Evolutionary conservation across 1,284 basidiomycete genomes (phyloP).

Genomic region (Ceratobasidium sp.): DNA sequence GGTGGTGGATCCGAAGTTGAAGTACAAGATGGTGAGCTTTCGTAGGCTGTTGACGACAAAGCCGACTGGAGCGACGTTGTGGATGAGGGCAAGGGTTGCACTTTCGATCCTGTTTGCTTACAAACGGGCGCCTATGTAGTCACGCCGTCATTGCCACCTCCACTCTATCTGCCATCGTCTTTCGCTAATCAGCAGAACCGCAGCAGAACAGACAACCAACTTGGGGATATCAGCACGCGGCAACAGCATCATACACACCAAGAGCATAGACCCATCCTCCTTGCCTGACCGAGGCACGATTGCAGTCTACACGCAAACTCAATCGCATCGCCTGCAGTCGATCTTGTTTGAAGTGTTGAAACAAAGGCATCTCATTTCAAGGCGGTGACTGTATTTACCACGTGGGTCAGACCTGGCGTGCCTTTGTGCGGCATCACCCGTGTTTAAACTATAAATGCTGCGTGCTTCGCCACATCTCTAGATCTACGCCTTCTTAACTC

Average conservation of each 20-base stretch:
- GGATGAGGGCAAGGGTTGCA: slow-evolving; percentile 45
- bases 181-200: neutral
- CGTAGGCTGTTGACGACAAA: slow-evolving; percentile 12
- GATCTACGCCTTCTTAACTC: slow-evolving; percentile 10
- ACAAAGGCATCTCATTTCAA: neutral
- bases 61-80: slow-evolving; percentile 41
- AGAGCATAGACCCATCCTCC: neutral
- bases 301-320: too few species aligned
- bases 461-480: slow-evolving; percentile 9
- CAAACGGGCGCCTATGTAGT: slow-evolving; percentile 40
- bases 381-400: slow-evolving; percentile 2
- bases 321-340: slow-evolving; percentile 13
- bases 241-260: neutral
- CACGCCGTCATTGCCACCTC: slow-evolving; percentile 43
- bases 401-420: slow-evolving; percentile 15
- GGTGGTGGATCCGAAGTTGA: slow-evolving; percentile 31
- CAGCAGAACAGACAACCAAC: neutral
- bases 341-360: slow-evolving; percentile 2
- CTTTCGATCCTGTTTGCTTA: slow-evolving; percentile 38
- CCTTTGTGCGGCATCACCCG: neutral
- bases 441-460: slow-evolving; percentile 3
- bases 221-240: neutral
- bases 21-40: neutral
- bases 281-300: neutral
- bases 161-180: slow-evolving; percentile 29